These are phyloP conservation scores for Fusarium palustre DNA, from an alignment of 2,329 filamentous ascomycete species.

Conservation along the genomic window DNA sequence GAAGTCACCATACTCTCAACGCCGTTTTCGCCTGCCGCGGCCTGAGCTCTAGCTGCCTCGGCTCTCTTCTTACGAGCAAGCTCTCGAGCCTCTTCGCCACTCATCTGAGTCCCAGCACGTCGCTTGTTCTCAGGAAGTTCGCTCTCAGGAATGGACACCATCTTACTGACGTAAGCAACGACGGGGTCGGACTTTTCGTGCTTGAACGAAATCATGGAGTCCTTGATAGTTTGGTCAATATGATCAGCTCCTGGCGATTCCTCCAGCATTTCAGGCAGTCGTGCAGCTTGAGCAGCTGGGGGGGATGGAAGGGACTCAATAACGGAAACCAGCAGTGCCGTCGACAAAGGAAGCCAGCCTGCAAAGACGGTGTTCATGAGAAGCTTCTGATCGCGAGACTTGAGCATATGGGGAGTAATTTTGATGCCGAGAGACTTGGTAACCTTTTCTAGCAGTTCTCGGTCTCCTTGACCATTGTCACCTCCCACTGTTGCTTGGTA, in stretches of 20 bases:
- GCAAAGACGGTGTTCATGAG: constrained; percentile 89
- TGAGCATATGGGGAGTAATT: constrained; percentile 84
- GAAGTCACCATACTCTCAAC: constrained; percentile 69
- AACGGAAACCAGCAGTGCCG: constrained; percentile 90
- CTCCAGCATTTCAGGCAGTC: constrained; percentile 83
- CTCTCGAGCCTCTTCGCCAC: constrained; percentile 89
- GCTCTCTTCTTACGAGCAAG: constrained; percentile 88
- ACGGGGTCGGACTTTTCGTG: constrained; percentile 77
- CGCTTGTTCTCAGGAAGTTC: constrained; percentile 90
- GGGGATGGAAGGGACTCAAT: constrained; percentile 93
- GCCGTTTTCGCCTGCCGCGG: constrained; percentile 62
- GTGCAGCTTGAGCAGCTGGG: constrained; percentile 78
- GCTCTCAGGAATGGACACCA: constrained; percentile 94
- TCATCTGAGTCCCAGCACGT: constrained; percentile 73
- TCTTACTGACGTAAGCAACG: constrained; percentile 97
- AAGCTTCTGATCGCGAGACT: constrained; percentile 84
- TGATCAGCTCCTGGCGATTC: constrained; percentile 80
- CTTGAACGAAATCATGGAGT: constrained; percentile 87
- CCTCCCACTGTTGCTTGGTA: constrained; percentile 91
- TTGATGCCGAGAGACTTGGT: constrained; percentile 89
- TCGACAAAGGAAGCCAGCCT: constrained; percentile 91
- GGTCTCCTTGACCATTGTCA: constrained; percentile 84
- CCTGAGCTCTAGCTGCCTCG: constrained; percentile 84
- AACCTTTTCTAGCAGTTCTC: constrained; percentile 88
- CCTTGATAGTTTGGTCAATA: constrained; percentile 75